A percentile compares a stretch with the other conserved stretches of the same genome.
Conservation (phyloP, 805 yeast genomes). For the Candida schatavii region DNA sequence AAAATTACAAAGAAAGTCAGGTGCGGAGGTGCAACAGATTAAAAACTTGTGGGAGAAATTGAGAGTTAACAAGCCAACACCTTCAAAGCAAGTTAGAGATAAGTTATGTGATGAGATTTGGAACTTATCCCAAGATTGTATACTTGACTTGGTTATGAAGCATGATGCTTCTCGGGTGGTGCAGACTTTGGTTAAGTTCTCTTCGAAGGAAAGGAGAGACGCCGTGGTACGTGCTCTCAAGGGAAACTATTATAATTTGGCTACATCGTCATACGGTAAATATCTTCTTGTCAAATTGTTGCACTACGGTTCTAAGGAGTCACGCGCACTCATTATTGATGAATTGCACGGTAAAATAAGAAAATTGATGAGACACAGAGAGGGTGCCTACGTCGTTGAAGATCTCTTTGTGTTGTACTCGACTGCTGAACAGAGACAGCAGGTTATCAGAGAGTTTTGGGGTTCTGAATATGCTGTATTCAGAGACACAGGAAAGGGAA, state of each 20-base stretch:
- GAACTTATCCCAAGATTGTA: constrained; percentile 72
- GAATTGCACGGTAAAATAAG: constrained; percentile 90
- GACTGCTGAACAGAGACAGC: constrained; percentile 77
- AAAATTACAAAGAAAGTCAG: constrained; percentile 84
- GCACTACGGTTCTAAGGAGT: constrained; percentile 86
- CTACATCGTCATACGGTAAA: constrained; percentile 92
- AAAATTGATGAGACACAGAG: constrained; percentile 92
- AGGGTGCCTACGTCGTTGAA: constrained; percentile 97
- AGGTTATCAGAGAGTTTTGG: constrained; percentile 95
- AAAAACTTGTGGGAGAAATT: constrained; percentile 88
- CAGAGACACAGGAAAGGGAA: constrained; percentile 65
- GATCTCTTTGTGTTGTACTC: constrained; percentile 86
- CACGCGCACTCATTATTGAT: constrained; percentile 69
- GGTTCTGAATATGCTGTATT: constrained; percentile 94
- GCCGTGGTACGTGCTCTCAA: constrained; percentile 64
- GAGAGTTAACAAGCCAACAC: constrained; percentile 78
- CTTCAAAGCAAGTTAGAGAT: constrained; percentile 73
- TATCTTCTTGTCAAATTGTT: constrained; percentile 82
- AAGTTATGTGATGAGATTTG: constrained; percentile 81
- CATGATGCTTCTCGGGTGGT: constrained; percentile 97
- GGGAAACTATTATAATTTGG: constrained; percentile 75
- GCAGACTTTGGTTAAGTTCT: constrained; percentile 87
- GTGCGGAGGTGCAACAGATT: constrained; percentile 78
- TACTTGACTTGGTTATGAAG: constrained; percentile 83
- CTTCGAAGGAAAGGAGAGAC: constrained; percentile 75